Evolutionary conservation across 805 yeast species (phyloP), one percentile per base, ranked within the genome.

Genomic region (Blastobotrys robertii): DNA sequence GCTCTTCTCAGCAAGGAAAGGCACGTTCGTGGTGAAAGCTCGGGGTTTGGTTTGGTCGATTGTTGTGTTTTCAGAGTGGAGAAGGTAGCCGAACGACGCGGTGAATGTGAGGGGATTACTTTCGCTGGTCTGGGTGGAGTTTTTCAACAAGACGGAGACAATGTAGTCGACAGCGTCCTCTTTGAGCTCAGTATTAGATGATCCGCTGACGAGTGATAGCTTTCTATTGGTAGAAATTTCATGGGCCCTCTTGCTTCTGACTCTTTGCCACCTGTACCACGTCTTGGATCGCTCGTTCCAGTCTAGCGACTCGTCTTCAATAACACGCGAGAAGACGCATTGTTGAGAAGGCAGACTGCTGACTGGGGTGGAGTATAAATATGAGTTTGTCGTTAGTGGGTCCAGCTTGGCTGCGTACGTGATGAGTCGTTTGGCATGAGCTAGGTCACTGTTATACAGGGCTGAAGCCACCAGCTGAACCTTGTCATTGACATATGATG

Each of bases 31-130:
- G 16, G 46, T 43, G 41, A 62, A 62, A 1, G 53, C 43, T 30
- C 47, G 47, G 4, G 30, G 39, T 6, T 19, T 19, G 25, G 25
- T 19, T 6, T 19, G 25, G 6, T 4, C 8, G 11, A 14, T 16
- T 45, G 38, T 10, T 53, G 55, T 2, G 44, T 36, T 10, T 12
- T 13, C 30, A 8, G 37, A 9, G 37, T 60, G 62, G 33, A 60
- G 46, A 1, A 61, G 28, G 34, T 49, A 51, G 1, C 66, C 66
- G 14, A 57, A 52, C 2, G 64, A 56, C 9, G 60, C 57, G 1
- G 62, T 55, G 37, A 58, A 33, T 2, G 63, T 55, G 2, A 50
- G 34, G n/a, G 52, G 49, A n/a, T 9, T 33, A 6, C 6, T 9
- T 13, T 15, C 36, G 36, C 36, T 33, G 36, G 28, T 16, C 25